These are phyloP conservation scores for Linderniella brevidens DNA, from an alignment of 257 asterid species.

Conservation along the genomic window DNA sequence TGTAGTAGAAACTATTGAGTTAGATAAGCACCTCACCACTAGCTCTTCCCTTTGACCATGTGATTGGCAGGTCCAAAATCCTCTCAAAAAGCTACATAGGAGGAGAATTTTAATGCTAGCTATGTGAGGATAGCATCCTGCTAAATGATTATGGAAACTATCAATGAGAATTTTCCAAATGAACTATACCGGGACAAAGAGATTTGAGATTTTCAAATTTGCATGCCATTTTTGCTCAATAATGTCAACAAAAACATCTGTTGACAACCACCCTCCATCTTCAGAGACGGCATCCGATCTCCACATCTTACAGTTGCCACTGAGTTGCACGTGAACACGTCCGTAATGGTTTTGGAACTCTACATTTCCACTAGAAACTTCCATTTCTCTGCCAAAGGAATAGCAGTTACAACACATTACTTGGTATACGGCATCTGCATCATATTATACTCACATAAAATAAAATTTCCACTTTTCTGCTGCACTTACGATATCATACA, in stretches of 20 bases:
- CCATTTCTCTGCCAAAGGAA: constrained; percentile 76
- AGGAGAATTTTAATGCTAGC: background rate
- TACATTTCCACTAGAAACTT: constrained; percentile 58
- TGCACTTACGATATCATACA: no score
- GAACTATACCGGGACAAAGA: constrained; percentile 74
- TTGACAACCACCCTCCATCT: constrained; percentile 97
- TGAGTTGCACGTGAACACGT: constrained; percentile 73
- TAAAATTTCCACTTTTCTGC: no score
- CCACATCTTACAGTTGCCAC: constrained; percentile 92
- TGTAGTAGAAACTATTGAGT: no score
- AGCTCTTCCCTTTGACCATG: constrained; percentile 96
- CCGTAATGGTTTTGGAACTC: constrained; percentile 76
- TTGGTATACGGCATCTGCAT: constrained; percentile 22
- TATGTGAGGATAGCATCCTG: background rate
- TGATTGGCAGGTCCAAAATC: constrained; percentile 81
- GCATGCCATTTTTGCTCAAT: constrained; percentile 96
- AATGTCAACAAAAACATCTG: constrained; percentile 85
- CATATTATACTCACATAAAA: background rate
- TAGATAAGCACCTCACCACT: constrained; percentile 90
- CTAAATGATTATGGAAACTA: no score
- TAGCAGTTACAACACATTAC: constrained; percentile 21
- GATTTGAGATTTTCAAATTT: constrained; percentile 73
- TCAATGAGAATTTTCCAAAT: no score
- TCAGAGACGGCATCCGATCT: constrained; percentile 57
- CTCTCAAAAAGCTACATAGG: constrained; percentile 79